Conservation (phyloP, 495 filamentous ascomycete species). For the Astrocystis sublimbata region DNA sequence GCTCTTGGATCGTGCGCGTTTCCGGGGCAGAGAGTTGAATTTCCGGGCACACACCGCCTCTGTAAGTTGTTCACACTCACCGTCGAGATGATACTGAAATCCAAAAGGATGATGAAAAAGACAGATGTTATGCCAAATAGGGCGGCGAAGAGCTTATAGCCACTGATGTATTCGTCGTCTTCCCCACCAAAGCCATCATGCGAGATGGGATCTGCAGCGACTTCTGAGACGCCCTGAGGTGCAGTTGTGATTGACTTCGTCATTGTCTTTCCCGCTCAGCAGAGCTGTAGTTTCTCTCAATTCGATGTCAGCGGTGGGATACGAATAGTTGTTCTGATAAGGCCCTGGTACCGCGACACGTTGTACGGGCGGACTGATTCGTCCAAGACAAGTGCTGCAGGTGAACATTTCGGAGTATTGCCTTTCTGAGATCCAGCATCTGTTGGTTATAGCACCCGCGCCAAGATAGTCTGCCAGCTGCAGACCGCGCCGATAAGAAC, state of each 20-base stretch:
- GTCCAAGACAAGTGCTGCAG: no score
- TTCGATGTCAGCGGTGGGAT: background rate
- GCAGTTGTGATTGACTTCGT: constrained; percentile 19
- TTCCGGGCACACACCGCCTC: background rate
- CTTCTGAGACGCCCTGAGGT: background rate
- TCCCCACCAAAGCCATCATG: background rate
- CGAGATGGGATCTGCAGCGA: background rate
- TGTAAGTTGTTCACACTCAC: background rate
- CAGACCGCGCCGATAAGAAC: no score
- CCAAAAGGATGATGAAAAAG: constrained; percentile 3
- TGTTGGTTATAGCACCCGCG: no score
- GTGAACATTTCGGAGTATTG: no score
- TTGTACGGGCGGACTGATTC: no score
- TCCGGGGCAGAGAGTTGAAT: background rate
- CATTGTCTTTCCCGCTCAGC: constrained; percentile 33
- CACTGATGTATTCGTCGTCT: constrained; percentile 1
- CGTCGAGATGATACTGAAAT: constrained; percentile 5
- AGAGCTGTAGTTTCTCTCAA: background rate
- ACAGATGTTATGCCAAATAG: background rate
- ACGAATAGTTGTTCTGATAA: no score
- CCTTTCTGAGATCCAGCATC: no score
- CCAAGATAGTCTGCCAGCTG: no score
- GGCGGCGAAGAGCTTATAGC: background rate
- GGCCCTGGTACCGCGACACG: no score
- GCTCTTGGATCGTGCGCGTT: background rate